phyloP scores from a whole-genome alignment of 2,329 filamentous ascomycete species.

The Venturia effusa region DNA sequence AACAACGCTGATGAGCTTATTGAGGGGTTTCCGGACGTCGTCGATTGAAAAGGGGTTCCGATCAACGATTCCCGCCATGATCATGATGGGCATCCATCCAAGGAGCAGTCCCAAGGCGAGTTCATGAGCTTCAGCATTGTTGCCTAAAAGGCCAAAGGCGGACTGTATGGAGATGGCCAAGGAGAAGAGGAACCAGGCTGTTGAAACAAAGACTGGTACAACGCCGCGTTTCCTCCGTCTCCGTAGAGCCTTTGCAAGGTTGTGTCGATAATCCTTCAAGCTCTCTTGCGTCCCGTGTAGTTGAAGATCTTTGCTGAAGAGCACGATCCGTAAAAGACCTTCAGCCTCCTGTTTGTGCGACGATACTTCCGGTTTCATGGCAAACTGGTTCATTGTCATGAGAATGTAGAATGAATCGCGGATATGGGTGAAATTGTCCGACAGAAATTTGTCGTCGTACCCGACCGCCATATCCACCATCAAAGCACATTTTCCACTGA shows the following conservation, averaged over 20 bases:
- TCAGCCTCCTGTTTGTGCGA: conserved; percentile 11
- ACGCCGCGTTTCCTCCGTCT: conserved; percentile 9
- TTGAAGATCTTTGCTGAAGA: conserved; percentile 12
- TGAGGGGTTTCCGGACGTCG: conserved; percentile 11
- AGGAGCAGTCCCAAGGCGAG: conserved; percentile 11
- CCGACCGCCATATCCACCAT: conserved; percentile 12
- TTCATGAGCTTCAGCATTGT: conserved; percentile 12
- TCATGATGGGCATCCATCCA: conserved; percentile 11
- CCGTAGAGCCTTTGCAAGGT: conserved; percentile 7
- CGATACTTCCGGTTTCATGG: conserved; percentile 9
- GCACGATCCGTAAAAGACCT: conserved; percentile 11
- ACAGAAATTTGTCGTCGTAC: conserved; percentile 6
- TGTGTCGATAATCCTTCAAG: not conserved
- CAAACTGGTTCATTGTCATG: conserved; percentile 12
- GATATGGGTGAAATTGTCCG: conserved; percentile 8
- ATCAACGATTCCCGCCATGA: conserved; percentile 12
- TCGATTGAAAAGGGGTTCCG: conserved; percentile 11
- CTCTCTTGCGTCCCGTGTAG: not conserved
- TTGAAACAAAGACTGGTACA: conserved; percentile 12
- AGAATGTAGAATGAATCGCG: conserved; percentile 13
- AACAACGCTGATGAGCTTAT: conserved; percentile 10
- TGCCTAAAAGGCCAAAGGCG: conserved; percentile 10
- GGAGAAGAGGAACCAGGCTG: conserved; percentile 12
- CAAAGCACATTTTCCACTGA: conserved; percentile 21
- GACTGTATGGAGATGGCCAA: conserved; percentile 10